phyloP scores from a whole-genome alignment of 164 flowering plant species.

The Aristolochia fimbriata region DNA sequence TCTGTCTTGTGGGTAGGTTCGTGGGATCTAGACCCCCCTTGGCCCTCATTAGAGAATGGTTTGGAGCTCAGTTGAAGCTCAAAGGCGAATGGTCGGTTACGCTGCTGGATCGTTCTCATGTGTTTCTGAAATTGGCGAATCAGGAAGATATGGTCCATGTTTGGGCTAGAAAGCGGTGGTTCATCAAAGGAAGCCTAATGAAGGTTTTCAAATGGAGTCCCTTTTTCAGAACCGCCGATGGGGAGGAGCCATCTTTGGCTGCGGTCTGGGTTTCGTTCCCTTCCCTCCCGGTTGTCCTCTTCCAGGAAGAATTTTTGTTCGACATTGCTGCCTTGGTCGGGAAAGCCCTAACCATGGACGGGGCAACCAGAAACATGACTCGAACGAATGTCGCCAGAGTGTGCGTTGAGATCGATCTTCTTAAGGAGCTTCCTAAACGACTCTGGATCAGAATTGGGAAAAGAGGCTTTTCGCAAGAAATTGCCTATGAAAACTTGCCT shows the following conservation, averaged over 20 bases:
- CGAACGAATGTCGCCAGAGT: background rate
- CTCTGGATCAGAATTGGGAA: background rate
- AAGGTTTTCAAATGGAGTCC: slow-evolving; percentile 1
- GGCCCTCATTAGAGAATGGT: background rate
- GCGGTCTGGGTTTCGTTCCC: background rate
- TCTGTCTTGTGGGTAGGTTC: background rate
- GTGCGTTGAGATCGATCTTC: background rate
- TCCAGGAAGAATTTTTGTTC: background rate
- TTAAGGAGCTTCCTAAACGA: background rate
- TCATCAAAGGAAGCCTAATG: background rate
- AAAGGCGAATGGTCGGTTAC: background rate
- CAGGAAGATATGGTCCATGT: background rate
- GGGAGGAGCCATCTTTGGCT: slow-evolving; percentile 2
- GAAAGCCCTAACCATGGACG: background rate
- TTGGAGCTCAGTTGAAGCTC: background rate
- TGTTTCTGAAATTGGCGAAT: background rate
- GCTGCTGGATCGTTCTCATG: background rate
- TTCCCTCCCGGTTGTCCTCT: background rate
- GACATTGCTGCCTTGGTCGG: background rate
- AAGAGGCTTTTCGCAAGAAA: background rate
- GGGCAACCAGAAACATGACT: background rate
- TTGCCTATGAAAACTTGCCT: background rate
- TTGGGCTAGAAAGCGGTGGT: background rate
- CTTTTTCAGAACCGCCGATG: background rate
- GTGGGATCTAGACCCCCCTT: background rate